Base-by-base conservation (phyloP, 2,329 filamentous ascomycete genomes). In the Alternaria alternata region DNA sequence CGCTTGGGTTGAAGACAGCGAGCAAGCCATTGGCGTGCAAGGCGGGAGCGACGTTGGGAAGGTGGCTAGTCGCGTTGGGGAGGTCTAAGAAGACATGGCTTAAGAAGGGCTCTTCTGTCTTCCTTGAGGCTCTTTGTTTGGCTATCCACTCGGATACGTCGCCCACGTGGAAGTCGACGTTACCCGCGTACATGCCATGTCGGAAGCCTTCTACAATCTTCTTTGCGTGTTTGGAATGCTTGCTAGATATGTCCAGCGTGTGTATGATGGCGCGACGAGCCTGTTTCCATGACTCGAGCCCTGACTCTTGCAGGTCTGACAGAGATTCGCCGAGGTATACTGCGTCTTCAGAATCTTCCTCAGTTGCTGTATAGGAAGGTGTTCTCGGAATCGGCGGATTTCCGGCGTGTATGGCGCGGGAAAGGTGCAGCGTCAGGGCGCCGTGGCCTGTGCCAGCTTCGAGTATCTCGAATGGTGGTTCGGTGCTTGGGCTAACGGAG, bases 401-500 rank as follows among this genome's bases (percentile, higher is more conserved):
- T 18, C 88, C 90, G 44, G 87, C 91, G 73, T 94, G 90, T 46
- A 95, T 87, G 3, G 91, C 91, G 53, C 91, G 86, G 30, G 91
- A 88, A 22, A 95, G 83, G 71, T 94, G 87, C 5, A 95, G 78
- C 0, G 91, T 94, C 59, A 95, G 79, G 34, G 89, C 89, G 59
- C 92, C 92, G 82, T 94, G 91, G n/a, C 92, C 92, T 4, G 92
- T 95, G 16, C 92, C 92, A 47, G 91, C 91, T 78, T 95, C 92
- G 53, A 95, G 88, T 44, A 95, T 91, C 73, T 94, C 90, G 12
- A 94, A 76, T 0, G 84, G 86, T 8, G 71, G 81, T 77, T 51
- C 62, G 39, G 56, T 57, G 57, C 20, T 61, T 36, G 79, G 75
- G 6, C 78, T 79, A 71, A 38, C 70, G 65, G 30, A 79, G 14